A percentile compares a stretch with the other conserved stretches of the same genome.
phyloP scores from a whole-genome alignment of 73 alveolate genomes.

The Halteria grandinella region DNA sequence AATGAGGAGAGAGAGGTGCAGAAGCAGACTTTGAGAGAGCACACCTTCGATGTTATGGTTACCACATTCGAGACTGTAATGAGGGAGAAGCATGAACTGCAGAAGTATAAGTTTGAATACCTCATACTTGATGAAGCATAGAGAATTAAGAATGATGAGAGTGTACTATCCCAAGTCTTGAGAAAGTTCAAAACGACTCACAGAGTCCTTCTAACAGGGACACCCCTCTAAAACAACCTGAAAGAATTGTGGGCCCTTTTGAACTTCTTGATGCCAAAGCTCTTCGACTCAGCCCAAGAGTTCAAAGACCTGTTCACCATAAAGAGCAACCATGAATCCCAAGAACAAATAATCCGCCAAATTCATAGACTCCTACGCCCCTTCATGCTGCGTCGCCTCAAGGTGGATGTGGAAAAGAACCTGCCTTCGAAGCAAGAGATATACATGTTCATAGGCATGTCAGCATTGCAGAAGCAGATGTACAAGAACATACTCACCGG shows the following conservation, averaged over 20 bases:
- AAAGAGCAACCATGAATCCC: slow-evolving; percentile 78
- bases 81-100: slow-evolving; percentile 84
- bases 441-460: slow-evolving; percentile 89
- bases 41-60: slow-evolving; percentile 80
- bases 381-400: slow-evolving; percentile 94
- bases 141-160: slow-evolving; percentile 94
- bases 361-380: slow-evolving; percentile 91
- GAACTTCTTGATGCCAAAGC: slow-evolving; percentile 96
- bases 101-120: slow-evolving; percentile 84
- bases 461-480: slow-evolving; percentile 88
- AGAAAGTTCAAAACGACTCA: slow-evolving; percentile 83
- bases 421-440: slow-evolving; percentile 96
- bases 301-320: slow-evolving; percentile 78
- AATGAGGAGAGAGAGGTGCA: slow-evolving; percentile 84
- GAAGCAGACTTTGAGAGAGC: slow-evolving; percentile 72
- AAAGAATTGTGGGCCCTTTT: slow-evolving; percentile 97
- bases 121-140: slow-evolving; percentile 98
- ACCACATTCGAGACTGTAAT: slow-evolving; percentile 90
- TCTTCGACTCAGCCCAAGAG: slow-evolving; percentile 89
- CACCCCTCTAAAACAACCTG: slow-evolving; percentile 96
- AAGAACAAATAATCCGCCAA: slow-evolving; percentile 82
- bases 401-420: slow-evolving; percentile 87
- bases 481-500: slow-evolving; percentile 93
- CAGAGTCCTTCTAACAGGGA: slow-evolving; percentile 93
- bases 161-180: slow-evolving; percentile 80